A percentile compares a stretch with the other conserved stretches of the same genome.
These are phyloP conservation scores for Neofusicoccum umdonicola DNA, from an alignment of 2,329 filamentous ascomycete genomes.

Conservation along the genomic window DNA sequence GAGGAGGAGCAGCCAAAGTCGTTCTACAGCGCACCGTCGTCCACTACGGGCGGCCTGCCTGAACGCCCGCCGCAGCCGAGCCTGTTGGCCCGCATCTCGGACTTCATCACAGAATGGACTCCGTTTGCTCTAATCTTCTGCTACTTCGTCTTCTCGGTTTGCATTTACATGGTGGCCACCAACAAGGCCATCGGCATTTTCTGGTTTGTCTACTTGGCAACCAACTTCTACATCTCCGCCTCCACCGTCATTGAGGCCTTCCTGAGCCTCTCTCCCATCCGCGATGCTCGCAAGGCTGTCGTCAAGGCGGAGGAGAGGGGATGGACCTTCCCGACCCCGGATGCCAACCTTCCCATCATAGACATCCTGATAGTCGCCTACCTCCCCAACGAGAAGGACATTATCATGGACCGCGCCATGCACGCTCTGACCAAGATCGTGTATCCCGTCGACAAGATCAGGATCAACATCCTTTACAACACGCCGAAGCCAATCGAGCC, in stretches of 20 bases:
- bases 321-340: conserved; percentile 43
- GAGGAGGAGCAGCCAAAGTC: conserved; percentile 22
- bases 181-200: conserved; percentile 39
- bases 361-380: conserved; percentile 52
- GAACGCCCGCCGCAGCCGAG: conserved; percentile 15
- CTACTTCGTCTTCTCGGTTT: conserved; percentile 43
- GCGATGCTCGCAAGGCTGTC: conserved; percentile 37
- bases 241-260: conserved; percentile 43
- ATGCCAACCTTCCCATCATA: conserved; percentile 42
- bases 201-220: conserved; percentile 46
- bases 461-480: conserved; percentile 51
- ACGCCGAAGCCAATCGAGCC: conserved; percentile 48
- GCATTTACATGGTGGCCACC: conserved; percentile 42
- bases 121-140: conserved; percentile 42
- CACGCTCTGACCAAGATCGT: conserved; percentile 48
- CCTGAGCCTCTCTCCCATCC: conserved; percentile 37
- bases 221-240: conserved; percentile 46
- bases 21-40: conserved; percentile 10
- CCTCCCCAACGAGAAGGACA: conserved; percentile 52
- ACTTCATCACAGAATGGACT: conserved; percentile 41
- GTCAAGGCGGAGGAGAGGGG: conserved; percentile 38
- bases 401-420: conserved; percentile 48
- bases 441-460: conserved; percentile 47
- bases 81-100: conserved; percentile 21
- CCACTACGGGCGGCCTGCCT: conserved; percentile 5